A percentile compares a stretch with the other conserved stretches of the same genome.
Conservation (phyloP, 768 basidiomycete genomes). For the Podaxis sp. region DNA sequence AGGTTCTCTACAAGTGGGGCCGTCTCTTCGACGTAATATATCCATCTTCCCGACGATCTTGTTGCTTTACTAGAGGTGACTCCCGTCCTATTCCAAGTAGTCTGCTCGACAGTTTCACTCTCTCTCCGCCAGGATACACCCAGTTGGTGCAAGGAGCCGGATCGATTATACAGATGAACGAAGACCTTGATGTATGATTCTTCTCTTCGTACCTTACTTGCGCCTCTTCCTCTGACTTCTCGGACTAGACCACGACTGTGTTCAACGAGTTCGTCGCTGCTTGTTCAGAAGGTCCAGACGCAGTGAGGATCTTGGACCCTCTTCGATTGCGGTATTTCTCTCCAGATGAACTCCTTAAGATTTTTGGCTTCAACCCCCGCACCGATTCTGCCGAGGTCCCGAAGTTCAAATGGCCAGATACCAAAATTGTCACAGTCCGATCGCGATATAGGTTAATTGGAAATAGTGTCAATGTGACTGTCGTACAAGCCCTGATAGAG, state of each 20-base stretch:
- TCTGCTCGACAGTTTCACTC: not conserved
- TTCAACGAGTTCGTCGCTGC: conserved; percentile 53
- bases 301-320: conserved; percentile 51
- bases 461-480: conserved; percentile 78
- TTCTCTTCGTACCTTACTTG: not conserved
- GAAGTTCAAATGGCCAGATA: conserved; percentile 58
- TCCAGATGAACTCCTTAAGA: conserved; percentile 63
- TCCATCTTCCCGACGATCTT: conserved; percentile 56
- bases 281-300: conserved; percentile 33
- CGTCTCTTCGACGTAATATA: conserved; percentile 75
- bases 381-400: conserved; percentile 3
- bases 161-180: conserved; percentile 71
- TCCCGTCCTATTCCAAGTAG: not conserved
- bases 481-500: conserved; percentile 56
- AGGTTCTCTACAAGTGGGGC: conserved; percentile 69
- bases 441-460: conserved; percentile 75
- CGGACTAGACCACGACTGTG: conserved; percentile 48
- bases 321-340: conserved; percentile 74
- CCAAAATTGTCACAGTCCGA: conserved; percentile 47
- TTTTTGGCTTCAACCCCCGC: conserved; percentile 53
- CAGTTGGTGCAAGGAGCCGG: conserved; percentile 74
- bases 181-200: conserved; percentile 51
- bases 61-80: conserved; percentile 79
- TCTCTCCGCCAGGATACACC: conserved; percentile 52
- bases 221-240: not conserved